These are phyloP conservation scores for Brassica napus DNA, from an alignment of 345 rosid genomes.

Conservation along the genomic window DNA sequence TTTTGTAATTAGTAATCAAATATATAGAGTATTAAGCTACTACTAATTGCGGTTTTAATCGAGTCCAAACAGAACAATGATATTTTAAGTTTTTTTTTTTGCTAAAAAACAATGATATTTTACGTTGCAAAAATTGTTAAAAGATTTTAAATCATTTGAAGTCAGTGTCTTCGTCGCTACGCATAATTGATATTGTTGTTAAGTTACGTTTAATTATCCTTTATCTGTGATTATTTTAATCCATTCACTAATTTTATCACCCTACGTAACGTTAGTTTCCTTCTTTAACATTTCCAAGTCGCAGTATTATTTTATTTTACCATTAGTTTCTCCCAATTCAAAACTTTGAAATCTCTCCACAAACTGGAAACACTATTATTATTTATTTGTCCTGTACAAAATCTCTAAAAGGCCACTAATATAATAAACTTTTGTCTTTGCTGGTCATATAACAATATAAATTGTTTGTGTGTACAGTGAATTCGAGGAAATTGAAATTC, in stretches of 20 bases:
- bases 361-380: not conserved
- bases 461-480: not conserved
- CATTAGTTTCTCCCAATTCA: not conserved
- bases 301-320: not conserved
- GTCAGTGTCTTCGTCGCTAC: conserved; percentile 26
- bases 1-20: not conserved
- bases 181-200: conserved; percentile 20
- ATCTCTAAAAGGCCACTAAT: not conserved
- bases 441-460: not conserved
- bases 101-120: no score
- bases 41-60: not conserved
- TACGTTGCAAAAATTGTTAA: not conserved
- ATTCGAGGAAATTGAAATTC: not conserved
- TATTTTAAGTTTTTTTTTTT: not conserved
- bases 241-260: conserved; percentile 14
- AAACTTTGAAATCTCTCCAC: not conserved
- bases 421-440: not conserved
- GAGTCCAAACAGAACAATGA: not conserved
- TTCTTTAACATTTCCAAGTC: not conserved
- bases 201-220: conserved; percentile 8
- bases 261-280: conserved; percentile 10
- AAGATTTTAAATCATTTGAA: not conserved
- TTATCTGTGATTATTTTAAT: not conserved
- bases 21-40: not conserved
- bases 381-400: not conserved